Percentiles rank a stretch among this genome's conserved stretches.
phyloP scores from a whole-genome alignment of 805 yeast genomes.

The Hanseniaspora guilliermondii region DNA sequence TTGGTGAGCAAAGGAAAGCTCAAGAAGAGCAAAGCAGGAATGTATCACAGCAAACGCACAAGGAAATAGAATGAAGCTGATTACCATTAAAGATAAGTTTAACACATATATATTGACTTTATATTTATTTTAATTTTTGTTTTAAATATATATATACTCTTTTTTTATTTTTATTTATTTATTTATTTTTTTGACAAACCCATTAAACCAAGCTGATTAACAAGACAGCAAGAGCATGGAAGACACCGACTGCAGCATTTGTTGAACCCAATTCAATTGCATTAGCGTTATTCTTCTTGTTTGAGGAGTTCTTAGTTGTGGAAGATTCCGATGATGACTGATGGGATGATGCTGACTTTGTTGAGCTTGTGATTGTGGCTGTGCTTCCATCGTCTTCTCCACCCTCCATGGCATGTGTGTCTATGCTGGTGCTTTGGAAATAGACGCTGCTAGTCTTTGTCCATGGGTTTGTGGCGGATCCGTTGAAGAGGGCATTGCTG shows the following conservation, averaged over 20 bases:
- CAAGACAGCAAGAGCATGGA: neutral
- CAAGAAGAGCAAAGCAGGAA: neutral
- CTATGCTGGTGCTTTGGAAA: conserved; percentile 9
- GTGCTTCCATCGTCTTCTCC: neutral
- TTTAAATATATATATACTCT: no score
- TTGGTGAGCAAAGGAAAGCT: neutral
- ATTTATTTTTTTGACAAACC: neutral
- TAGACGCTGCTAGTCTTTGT: conserved; percentile 7
- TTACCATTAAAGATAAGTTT: neutral
- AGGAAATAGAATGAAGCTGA: neutral
- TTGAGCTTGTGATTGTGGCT: neutral
- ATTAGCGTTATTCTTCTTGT: neutral
- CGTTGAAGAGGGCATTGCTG: conserved; percentile 19
- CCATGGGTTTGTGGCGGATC: conserved; percentile 12
- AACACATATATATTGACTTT: no score
- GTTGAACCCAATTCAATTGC: neutral
- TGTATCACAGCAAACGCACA: neutral
- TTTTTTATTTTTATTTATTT: no score
- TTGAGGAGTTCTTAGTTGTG: neutral
- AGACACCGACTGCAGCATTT: neutral
- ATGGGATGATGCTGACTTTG: neutral
- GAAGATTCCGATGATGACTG: neutral
- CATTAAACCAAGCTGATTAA: neutral
- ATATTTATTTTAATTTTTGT: no score
- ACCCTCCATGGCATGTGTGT: neutral